Percentiles rank a stretch among this genome's conserved stretches.
Conservation (phyloP, 2,329 filamentous ascomycete genomes). For the Fusarium coicis region DNA sequence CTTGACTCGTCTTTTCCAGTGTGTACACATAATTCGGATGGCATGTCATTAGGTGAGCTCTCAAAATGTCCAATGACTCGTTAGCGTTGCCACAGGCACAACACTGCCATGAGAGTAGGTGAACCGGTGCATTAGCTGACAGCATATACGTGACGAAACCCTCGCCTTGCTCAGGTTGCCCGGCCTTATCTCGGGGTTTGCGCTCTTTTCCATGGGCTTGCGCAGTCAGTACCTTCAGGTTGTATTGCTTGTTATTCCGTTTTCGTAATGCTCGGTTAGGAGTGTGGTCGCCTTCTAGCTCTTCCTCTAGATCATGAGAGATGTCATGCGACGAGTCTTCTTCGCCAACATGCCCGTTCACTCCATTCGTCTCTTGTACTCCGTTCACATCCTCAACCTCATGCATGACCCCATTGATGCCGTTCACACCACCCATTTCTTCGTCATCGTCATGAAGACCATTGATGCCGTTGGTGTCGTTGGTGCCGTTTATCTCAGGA, state of each 20-base stretch:
- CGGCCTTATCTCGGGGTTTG: slow-evolving; percentile 50
- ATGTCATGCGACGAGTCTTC: slow-evolving; percentile 47
- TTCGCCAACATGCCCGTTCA: slow-evolving; percentile 39
- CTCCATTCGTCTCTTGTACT: slow-evolving; percentile 11
- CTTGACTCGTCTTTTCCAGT: slow-evolving; percentile 50
- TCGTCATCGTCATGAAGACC: slow-evolving; percentile 7
- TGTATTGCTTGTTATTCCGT: slow-evolving; percentile 65
- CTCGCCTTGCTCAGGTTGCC: slow-evolving; percentile 47
- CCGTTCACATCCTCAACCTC: neutral
- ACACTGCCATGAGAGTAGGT: slow-evolving; percentile 62
- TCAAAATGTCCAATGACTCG: slow-evolving; percentile 59
- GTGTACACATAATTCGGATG: slow-evolving; percentile 61
- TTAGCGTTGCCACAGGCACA: slow-evolving; percentile 62
- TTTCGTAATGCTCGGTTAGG: slow-evolving; percentile 63
- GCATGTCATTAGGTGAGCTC: slow-evolving; percentile 57
- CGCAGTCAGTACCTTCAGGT: slow-evolving; percentile 68
- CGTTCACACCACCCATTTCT: slow-evolving; percentile 13
- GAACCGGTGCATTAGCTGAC: slow-evolving; percentile 56
- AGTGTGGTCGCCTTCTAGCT: slow-evolving; percentile 59
- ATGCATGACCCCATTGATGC: slow-evolving; percentile 19
- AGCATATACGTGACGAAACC: slow-evolving; percentile 59
- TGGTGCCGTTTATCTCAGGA: slow-evolving; percentile 16
- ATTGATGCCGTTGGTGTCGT: slow-evolving; percentile 10
- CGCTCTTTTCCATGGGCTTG: slow-evolving; percentile 65
- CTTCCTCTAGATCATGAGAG: slow-evolving; percentile 57